phyloP scores from a whole-genome alignment of 1,139 yeast genomes.

The Nakaseomyces sp. region DNA sequence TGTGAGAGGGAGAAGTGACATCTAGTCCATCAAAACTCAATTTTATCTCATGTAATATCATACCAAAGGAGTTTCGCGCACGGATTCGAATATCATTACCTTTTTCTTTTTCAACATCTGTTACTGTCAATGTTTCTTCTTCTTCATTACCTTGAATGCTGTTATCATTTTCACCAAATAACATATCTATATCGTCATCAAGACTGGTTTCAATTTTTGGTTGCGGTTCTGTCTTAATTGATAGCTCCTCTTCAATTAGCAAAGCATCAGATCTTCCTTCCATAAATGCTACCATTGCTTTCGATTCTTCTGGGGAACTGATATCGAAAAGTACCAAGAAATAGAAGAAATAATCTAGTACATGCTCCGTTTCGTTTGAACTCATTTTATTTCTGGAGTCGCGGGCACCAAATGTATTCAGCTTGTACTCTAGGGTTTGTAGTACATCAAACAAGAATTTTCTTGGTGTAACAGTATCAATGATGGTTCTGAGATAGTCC shows the following conservation, averaged over 20 bases:
- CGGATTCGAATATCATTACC: slow-evolving; percentile 7
- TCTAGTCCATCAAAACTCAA: not conserved
- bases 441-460: slow-evolving; percentile 25
- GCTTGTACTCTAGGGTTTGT: slow-evolving; percentile 23
- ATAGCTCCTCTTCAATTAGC: not conserved
- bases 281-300: slow-evolving; percentile 19
- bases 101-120: slow-evolving; percentile 4
- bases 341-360: slow-evolving; percentile 26
- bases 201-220: slow-evolving; percentile 16
- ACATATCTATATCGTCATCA: slow-evolving; percentile 32
- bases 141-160: slow-evolving; percentile 23
- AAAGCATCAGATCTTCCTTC: slow-evolving; percentile 11
- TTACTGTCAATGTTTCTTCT: slow-evolving; percentile 9
- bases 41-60: slow-evolving; percentile 20
- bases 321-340: slow-evolving; percentile 28
- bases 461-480: slow-evolving; percentile 23
- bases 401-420: slow-evolving; percentile 22
- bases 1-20: slow-evolving; percentile 14
- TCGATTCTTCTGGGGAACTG: slow-evolving; percentile 19
- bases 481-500: slow-evolving; percentile 26
- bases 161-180: slow-evolving; percentile 30
- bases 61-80: slow-evolving; percentile 22
- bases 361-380: slow-evolving; percentile 22
- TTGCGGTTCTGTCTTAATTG: slow-evolving; percentile 13
- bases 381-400: slow-evolving; percentile 20